These are phyloP conservation scores for Candida piceae DNA, from an alignment of 805 yeast genomes.

Conservation along the genomic window DNA sequence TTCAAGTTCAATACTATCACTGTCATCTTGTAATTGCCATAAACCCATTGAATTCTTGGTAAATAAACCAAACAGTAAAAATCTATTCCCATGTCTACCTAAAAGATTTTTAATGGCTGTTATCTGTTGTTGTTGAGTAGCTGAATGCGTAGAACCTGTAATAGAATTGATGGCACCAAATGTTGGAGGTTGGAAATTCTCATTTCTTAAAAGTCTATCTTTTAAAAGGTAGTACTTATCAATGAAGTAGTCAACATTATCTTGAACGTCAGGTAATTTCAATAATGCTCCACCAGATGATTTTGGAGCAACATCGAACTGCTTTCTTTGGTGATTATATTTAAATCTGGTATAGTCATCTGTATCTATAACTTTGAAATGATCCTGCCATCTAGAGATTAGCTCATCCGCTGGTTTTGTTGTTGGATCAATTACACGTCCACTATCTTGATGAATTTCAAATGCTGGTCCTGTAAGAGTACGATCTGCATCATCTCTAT, in stretches of 20 bases:
- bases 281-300: conserved; percentile 3
- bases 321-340: conserved; percentile 59
- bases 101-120: conserved; percentile 78
- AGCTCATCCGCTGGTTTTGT: background rate
- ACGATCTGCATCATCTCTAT: no score
- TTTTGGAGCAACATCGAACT: conserved; percentile 40
- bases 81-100: conserved; percentile 77
- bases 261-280: conserved; percentile 18
- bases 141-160: conserved; percentile 21
- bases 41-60: conserved; percentile 57
- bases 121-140: conserved; percentile 31
- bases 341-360: conserved; percentile 57
- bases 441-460: conserved; percentile 12
- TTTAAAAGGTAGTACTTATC: conserved; percentile 57
- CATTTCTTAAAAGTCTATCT: conserved; percentile 74
- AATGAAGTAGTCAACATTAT: conserved; percentile 38
- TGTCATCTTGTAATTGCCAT: conserved; percentile 76
- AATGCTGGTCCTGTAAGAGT: conserved; percentile 1
- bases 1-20: conserved; percentile 69
- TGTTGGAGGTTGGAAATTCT: conserved; percentile 56
- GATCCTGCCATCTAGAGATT: conserved; percentile 62
- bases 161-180: conserved; percentile 41
- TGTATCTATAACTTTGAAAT: conserved; percentile 61
- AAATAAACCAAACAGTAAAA: conserved; percentile 74
- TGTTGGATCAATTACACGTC: conserved; percentile 46